These are phyloP conservation scores for Pseudogymnoascus sp. DNA, from an alignment of 2,329 filamentous ascomycete genomes.

Conservation along the genomic window DNA sequence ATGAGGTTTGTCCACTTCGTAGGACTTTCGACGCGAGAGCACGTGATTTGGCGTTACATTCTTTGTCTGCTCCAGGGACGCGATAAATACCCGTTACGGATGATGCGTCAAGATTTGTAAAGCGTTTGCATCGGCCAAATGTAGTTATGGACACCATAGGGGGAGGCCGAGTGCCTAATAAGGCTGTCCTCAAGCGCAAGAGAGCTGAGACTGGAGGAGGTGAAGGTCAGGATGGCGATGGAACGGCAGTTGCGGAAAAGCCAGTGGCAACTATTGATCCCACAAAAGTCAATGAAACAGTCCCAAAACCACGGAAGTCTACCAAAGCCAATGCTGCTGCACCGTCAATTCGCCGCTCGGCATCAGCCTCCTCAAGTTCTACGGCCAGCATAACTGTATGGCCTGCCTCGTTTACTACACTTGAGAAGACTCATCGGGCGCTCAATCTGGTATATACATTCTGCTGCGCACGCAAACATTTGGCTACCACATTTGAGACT, in stretches of 20 bases:
- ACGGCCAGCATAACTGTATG: conserved; percentile 39
- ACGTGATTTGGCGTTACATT: conserved; percentile 1
- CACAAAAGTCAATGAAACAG: conserved; percentile 51
- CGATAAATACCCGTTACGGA: neutral
- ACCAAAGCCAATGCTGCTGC: conserved; percentile 28
- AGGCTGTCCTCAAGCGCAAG: conserved; percentile 32
- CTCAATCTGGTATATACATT: conserved; percentile 93
- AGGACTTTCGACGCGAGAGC: neutral
- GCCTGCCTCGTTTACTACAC: conserved; percentile 65
- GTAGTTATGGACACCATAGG: neutral
- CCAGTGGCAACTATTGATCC: conserved; percentile 35
- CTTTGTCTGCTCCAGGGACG: neutral
- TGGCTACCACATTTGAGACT: conserved; percentile 85
- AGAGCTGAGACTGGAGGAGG: conserved; percentile 26
- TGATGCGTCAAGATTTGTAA: neutral
- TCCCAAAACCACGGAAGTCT: conserved; percentile 37
- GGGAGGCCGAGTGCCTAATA: neutral
- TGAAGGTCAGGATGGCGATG: conserved; percentile 12
- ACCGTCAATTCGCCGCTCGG: conserved; percentile 10
- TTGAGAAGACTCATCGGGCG: conserved; percentile 73
- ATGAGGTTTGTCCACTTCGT: neutral
- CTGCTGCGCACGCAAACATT: conserved; percentile 84
- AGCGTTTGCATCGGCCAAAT: neutral
- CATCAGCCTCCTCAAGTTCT: conserved; percentile 21
- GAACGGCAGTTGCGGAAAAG: conserved; percentile 11